Evolutionary conservation across 257 asterid genomes (phyloP), one percentile per base, ranked within the genome.

Genomic region (Paraleonurus japonicus): DNA sequence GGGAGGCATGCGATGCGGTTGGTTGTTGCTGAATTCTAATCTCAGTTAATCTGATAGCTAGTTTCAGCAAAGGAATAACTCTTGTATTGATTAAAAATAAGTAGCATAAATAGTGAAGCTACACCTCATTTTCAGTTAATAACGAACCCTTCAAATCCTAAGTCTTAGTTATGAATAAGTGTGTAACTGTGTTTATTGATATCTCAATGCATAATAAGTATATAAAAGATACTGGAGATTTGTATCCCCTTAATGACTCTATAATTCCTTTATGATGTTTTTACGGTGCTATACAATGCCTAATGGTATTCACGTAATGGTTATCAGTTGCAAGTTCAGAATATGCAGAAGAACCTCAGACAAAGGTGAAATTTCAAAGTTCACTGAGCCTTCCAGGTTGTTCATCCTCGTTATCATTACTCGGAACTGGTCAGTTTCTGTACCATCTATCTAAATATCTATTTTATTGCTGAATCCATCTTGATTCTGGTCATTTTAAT

Each of bases 341-440:
- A 23, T 80, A 81, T 75, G 54, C 68, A 3, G 96, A 92, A 79
- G 97, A 92, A 81, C 88, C 94, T 28, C 82, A 80, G 50, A 92
- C 98, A 37, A 92, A 87, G 79, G 98, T 87, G 77, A 90, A 87
- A 66, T 92, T 86, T 76, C 90, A 80, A 63, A 82, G 77, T 53
- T 82, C 85, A 71, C 72, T 90, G 73, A 82, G 79, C 84, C 83
- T 89, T 79, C 96, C 94, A 5, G 95, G 97, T 64, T 86, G 90
- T 72, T 81, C 92, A 22, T 76, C 81, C 47, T 69, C 92, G 15
- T 73, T 88, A 75, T 83, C 90, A 67, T 83, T 92, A 75, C 84
- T 88, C 9, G 97, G 98, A 86, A 80, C 90, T 64, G 98, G 97
- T 93, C 64, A 79, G 93, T 78, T 63, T 68, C 60, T 33, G 1